Base-by-base conservation (phyloP, 2,329 filamentous ascomycete species). In the Nectriaceae sp. region DNA sequence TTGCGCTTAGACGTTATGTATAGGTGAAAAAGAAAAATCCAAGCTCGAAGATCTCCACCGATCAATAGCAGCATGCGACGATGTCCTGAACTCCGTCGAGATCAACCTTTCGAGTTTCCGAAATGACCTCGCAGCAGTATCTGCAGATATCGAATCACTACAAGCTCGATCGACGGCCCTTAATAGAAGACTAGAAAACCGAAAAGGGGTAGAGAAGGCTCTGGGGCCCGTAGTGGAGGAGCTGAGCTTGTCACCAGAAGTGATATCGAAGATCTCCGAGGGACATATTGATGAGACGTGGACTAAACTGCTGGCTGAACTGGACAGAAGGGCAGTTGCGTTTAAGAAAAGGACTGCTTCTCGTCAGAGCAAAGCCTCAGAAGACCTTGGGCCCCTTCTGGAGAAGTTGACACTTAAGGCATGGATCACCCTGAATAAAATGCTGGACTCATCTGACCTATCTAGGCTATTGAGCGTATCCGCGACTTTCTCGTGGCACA, bases 401-500 rank as follows among this genome's bases (percentile, higher is more conserved):
- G 85, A 90, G 46, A 90, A 95, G 66, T 76, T 99, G 29, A 89
- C 87, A 18, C 82, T 88, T 46, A 96, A 94, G 75, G 87, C 88
- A 69, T 52, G 66, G 36, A 40, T 18, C 15, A 20, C 22, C 44
- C 31, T 11, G 47, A 16, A 35, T 36, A 31, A 21, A 26, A 4
- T 21, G 19, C 49, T 26, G 26, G 46, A 16, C 49, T 44, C 24
- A 19, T 35, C 54, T 59, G 37, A 53, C 52, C 26, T 11, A 15
- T 13, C 21, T 40, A 88, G 84, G 93, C 92, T n/a, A 78, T 96
- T 21, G 91, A 97, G 70, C 84, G 94, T 47, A 96, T 97, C 67
- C 83, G 95, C 49, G 94, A 99, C 68, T 95, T 96, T 64, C 79
- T 99, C 31, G 94, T 99, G 11, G 83, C 89, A 15, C 93, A 97